Evolutionary conservation across 176 grass and related monocot species (phyloP), one percentile per base, ranked within the genome.

Genomic region (Eragrostis curvula): DNA sequence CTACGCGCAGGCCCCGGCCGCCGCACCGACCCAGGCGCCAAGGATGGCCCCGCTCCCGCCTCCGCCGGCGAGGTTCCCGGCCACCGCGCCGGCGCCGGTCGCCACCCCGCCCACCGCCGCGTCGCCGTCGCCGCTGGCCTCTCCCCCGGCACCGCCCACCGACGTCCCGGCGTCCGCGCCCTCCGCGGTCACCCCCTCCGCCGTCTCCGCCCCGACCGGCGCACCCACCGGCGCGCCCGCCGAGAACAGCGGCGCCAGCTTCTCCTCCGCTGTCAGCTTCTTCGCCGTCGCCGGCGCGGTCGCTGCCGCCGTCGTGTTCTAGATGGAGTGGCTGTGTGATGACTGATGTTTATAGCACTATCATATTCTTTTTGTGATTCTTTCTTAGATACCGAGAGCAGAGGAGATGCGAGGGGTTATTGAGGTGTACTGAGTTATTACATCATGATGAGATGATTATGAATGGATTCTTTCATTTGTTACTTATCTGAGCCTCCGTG

Each of bases 401-500:
- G 60, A 60, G 30, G 18, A 36, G 32, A 81, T 81, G 44, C 23
- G 49, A 30, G 47, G 48, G 25, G 39, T 73, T 57, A 42, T 43
- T 36, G 61, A 7, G 59, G 27, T 65, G 62, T 79, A 50, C 25
- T 45, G 16, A 28, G 44, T 40, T 88, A 58, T 49, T 75, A 79
- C 63, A 40, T 74, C 70, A 45, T 56, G 76, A 78, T 58, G 29
- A 74, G n/a, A 78, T 78, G 28, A 73, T 86, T 82, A 89, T 73
- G 58, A 66, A 86, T 86, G 73, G 58, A 90, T 90, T 90, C 79
- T 78, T 90, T 90, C 48, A 90, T 82, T 86, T 86, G 21, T 89
- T 82, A 82, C 56, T 65, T 8, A 47, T 3, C 69, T 49, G 3
- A 7, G 45, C n/a, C 40, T 44, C 39, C 32, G 40, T 40, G 5